Base-by-base conservation (phyloP, 805 yeast genomes). In the Clavispora santaluciae region DNA sequence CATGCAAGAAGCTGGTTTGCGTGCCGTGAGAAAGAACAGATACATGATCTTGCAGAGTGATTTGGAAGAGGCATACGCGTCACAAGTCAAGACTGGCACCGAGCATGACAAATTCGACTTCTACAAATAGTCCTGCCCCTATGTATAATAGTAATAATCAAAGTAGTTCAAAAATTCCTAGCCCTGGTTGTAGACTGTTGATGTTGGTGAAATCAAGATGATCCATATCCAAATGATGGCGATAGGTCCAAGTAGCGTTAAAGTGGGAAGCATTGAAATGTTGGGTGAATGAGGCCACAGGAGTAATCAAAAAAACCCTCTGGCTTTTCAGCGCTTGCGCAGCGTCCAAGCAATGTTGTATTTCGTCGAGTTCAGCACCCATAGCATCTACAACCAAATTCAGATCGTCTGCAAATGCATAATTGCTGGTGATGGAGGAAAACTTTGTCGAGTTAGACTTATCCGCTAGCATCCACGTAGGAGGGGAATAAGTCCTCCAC, bases 1-100 rank as follows among this genome's bases (percentile, higher is more conserved):
- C 53, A 93, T 93, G 99, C 99, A 93, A 76, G 99, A 95, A 69
- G 99, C 99, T 22, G 99, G 99, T 52, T 76, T 93, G 53, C 81
- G 99, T 54, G 99, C 99, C 2, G 98, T 93, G 35, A 85, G 99
- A 72, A 93, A 91, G 72, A 93, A 93, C 66, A 79, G 99, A 69
- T 93, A 95, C 64, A 95, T 93, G 66, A 95, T 93, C 51, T 73
- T 95, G 58, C 98, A 93, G 69, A 82, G 83, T 60, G 99, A 93
- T 70, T 73, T 93, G 61, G 99, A 93, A 64, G 99, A 93, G 70
- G 99, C 99, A 6, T 93, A 93, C 70, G 85, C 95, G 41, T 70
- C 95, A 29, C 99, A 93, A 74, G 99, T 95, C 50, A 93, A 93
- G 74, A 78, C 95, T 3, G 95, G 95, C 42, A 79, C 81, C 51